Base-by-base conservation (phyloP, 1,139 yeast genomes). In the Kurtzmaniella natalensis region DNA sequence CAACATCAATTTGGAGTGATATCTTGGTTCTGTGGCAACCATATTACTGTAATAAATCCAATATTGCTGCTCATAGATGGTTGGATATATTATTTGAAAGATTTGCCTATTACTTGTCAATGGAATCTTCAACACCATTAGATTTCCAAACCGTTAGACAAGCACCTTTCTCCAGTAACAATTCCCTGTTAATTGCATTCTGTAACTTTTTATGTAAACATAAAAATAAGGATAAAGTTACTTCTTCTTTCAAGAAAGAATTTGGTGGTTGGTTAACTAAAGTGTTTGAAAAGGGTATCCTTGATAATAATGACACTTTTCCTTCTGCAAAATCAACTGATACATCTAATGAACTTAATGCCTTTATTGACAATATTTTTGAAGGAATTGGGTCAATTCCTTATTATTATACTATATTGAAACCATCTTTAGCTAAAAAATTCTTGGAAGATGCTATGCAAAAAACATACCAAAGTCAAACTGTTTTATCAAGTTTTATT, bases 61-160 rank as follows among this genome's bases (percentile, higher is more conserved):
- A 64, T 31, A 58, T 64, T 16, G 58, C 67, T 2, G 70, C 64
- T 3, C 57, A 57, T 33, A 48, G 55, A 35, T 69, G 75, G 75
- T 48, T 63, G n/a, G 64, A 57, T 18, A 46, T 59, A 23, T 42
- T 66, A 28, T 57, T 51, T 37, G 45, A 44, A 20, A 51, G 55
- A 33, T 50, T 64, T 22, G 51, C 64, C 9, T 31, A 39, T 14
- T 37, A 43, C 10, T 45, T 64, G 32, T 41, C 59, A 10, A 44
- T 48, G 10, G 46, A 50, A 19, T 62, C 61, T 2, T 18, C 32
- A 3, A 10, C 13, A n/a, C 21, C 11, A 19, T 11, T 32, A 3
- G 35, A 31, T 9, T 35, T 18, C 43, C 45, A 4, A 23, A 47
- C 5, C 38, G 42, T 11, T 36, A 30, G 23, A 21, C 34, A 31